A percentile compares a stretch with the other conserved stretches of the same genome.
Evolutionary conservation across 75 land plant genomes (phyloP).

Genomic region (Pseudotsuga menziesii): DNA sequence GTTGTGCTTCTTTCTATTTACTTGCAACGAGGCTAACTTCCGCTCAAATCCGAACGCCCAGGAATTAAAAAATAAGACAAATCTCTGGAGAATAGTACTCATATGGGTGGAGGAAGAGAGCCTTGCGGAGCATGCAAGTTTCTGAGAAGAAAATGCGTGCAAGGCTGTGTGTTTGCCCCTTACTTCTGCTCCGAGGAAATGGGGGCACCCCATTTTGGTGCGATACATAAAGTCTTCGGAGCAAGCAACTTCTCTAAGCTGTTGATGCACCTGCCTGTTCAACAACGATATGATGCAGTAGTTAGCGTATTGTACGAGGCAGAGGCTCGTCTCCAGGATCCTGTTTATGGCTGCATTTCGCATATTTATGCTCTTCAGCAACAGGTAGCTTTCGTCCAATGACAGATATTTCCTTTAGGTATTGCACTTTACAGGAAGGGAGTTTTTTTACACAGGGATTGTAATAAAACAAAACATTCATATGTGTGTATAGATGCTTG

Average conservation of each 20-base stretch:
- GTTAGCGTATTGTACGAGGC: conserved; percentile 91
- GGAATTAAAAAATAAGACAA: not conserved
- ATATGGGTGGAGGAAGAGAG: not conserved
- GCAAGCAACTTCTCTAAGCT: conserved; percentile 94
- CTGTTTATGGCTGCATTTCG: conserved; percentile 91
- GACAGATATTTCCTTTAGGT: no score
- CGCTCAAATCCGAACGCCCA: no score
- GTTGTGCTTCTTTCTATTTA: no score
- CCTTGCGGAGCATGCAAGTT: conserved; percentile 54
- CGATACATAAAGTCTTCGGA: conserved; percentile 97
- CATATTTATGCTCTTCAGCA: conserved; percentile 89
- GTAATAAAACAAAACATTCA: not conserved
- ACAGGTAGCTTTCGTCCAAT: conserved; percentile 41
- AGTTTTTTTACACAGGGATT: no score
- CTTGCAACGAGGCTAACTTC: no score
- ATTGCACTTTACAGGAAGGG: no score
- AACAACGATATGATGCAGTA: conserved; percentile 84
- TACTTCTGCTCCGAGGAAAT: conserved; percentile 81
- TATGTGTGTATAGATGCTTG: no score
- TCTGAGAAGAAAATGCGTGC: conserved; percentile 69
- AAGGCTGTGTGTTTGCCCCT: conserved; percentile 85
- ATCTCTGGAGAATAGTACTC: not conserved
- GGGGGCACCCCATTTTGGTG: conserved; percentile 91
- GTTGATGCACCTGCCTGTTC: conserved; percentile 58
- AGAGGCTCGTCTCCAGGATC: conserved; percentile 80